These are phyloP conservation scores for Aspergillus neoniger DNA, from an alignment of 2,329 filamentous ascomycete genomes.

Conservation along the genomic window DNA sequence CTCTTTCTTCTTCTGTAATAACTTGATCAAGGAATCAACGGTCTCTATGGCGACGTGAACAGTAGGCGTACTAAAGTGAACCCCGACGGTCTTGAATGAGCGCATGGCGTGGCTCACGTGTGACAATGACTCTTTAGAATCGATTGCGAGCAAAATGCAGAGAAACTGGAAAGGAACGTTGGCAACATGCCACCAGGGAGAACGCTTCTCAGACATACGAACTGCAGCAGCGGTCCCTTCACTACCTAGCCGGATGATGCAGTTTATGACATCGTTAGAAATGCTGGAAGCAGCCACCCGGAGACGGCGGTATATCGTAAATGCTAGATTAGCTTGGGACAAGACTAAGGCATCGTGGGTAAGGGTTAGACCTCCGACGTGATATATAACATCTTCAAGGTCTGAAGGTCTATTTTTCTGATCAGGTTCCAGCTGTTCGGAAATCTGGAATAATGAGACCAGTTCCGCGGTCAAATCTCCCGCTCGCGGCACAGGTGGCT, in stretches of 20 bases:
- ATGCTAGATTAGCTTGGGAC: conserved; percentile 16
- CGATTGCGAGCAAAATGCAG: conserved; percentile 16
- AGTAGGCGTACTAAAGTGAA: neutral
- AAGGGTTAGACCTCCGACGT: conserved; percentile 5
- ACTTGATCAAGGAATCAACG: neutral
- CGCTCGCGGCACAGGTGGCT: neutral
- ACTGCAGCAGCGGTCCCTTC: conserved; percentile 13
- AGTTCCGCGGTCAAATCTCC: conserved; percentile 15
- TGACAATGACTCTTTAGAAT: conserved; percentile 7
- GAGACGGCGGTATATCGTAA: conserved; percentile 21
- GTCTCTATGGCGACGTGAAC: neutral
- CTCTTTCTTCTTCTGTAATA: neutral
- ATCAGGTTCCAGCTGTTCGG: conserved; percentile 16
- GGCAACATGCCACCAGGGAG: conserved; percentile 23
- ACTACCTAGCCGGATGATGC: conserved; percentile 12
- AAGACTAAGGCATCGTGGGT: conserved; percentile 14
- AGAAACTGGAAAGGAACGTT: conserved; percentile 20
- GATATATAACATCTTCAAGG: conserved; percentile 12
- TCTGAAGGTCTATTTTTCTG: conserved; percentile 6
- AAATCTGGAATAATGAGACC: conserved; percentile 16
- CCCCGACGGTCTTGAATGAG: conserved; percentile 1
- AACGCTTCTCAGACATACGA: conserved; percentile 6
- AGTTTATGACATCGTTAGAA: conserved; percentile 7
- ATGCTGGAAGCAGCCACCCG: conserved; percentile 14
- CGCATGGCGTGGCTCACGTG: conserved; percentile 6